phyloP scores from a whole-genome alignment of 73 alveolate species.

The Breviolum minutum region DNA sequence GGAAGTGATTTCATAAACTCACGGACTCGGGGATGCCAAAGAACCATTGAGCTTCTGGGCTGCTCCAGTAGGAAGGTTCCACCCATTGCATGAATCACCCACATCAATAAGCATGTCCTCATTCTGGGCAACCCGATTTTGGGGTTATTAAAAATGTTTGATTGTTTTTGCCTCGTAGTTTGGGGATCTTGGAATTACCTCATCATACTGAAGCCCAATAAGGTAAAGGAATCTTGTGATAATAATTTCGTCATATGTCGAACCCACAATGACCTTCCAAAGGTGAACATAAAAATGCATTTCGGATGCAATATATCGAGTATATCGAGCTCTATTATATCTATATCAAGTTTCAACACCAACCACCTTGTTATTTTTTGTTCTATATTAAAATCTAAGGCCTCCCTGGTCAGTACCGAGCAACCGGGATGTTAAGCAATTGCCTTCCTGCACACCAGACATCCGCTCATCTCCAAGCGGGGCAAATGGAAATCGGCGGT shows the following conservation, averaged over 20 bases:
- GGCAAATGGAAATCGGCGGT: not conserved
- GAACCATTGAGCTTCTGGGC: not conserved
- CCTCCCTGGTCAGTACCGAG: not conserved
- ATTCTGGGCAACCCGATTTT: not conserved
- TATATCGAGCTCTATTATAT: no score
- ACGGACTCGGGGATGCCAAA: conserved; percentile 5
- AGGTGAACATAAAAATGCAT: no score
- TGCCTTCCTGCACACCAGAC: not conserved
- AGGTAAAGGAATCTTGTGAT: no score
- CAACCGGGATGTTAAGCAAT: not conserved
- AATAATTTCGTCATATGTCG: no score
- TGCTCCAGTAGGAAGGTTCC: not conserved
- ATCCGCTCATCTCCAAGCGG: not conserved
- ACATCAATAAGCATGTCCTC: conserved; percentile 5
- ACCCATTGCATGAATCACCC: conserved; percentile 13
- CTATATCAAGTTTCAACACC: no score
- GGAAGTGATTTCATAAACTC: not conserved
- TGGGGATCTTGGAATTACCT: not conserved
- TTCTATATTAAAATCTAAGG: not conserved
- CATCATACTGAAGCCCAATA: no score
- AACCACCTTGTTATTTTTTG: no score
- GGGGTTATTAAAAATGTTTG: not conserved
- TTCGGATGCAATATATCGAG: no score
- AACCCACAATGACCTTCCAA: no score
- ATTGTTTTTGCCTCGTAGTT: not conserved